Evolutionary conservation across 805 yeast genomes (phyloP).

Genomic region (Candida wancherniae): DNA sequence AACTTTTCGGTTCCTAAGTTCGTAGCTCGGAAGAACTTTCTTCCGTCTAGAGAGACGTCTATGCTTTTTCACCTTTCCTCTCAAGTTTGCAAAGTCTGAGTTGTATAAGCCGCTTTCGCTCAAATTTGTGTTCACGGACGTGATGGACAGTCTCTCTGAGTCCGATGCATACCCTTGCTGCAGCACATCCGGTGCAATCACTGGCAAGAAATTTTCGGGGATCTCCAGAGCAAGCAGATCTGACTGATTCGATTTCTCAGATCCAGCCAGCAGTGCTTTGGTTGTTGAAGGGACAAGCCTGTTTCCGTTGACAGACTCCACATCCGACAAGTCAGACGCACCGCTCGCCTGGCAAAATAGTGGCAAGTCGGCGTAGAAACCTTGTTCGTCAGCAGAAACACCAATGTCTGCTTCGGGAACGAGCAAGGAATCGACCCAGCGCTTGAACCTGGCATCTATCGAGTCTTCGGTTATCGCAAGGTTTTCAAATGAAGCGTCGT

Average conservation of each 20-base stretch:
- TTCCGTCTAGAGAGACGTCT: slow-evolving; percentile 6
- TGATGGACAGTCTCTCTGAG: slow-evolving; percentile 13
- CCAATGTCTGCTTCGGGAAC: slow-evolving; percentile 15
- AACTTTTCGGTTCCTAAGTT: slow-evolving; percentile 36
- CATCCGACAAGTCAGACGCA: slow-evolving; percentile 26
- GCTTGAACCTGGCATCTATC: slow-evolving; percentile 12
- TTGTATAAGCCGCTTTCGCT: slow-evolving; percentile 10
- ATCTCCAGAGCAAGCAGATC: slow-evolving; percentile 3
- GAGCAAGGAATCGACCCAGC: slow-evolving; percentile 28
- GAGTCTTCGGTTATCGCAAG: slow-evolving; percentile 3
- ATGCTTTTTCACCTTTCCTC: slow-evolving; percentile 5
- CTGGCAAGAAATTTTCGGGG: slow-evolving; percentile 5
- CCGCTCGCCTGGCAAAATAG: slow-evolving; percentile 11
- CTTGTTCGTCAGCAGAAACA: slow-evolving; percentile 33
- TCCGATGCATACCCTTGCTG: slow-evolving; percentile 3
- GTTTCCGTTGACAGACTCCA: slow-evolving; percentile 22
- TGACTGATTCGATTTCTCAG: neutral
- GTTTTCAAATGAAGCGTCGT: slow-evolving; percentile 6
- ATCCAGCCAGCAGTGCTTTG: neutral
- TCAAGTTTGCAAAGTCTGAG: slow-evolving; percentile 4
- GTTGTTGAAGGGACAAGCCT: neutral
- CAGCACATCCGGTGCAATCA: neutral
- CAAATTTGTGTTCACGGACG: slow-evolving; percentile 3
- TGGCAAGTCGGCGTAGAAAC: slow-evolving; percentile 30
- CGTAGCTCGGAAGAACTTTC: slow-evolving; percentile 23